Conservation (phyloP, 768 basidiomycete species). For the Rickenella mellea region DNA sequence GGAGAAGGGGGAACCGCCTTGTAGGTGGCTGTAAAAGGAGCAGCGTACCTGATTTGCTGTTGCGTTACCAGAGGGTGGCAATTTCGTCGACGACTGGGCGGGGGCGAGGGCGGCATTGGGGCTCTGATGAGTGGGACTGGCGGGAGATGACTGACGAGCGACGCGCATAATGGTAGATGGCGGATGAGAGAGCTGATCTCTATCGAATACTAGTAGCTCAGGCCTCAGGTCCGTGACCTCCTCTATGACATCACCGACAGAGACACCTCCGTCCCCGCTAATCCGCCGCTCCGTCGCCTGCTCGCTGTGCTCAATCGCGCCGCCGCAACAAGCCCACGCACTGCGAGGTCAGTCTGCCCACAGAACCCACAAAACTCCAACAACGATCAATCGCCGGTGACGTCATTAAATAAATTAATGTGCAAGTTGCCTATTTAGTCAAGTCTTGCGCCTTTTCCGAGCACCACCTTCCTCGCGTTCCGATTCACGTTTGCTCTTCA, state of each 20-base stretch:
- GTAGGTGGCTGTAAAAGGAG: neutral
- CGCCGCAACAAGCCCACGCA: too few relatives aligned
- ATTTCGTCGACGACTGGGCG: neutral
- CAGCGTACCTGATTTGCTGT: slow-evolving; percentile 1
- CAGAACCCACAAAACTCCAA: too few relatives aligned
- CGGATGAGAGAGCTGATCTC: neutral
- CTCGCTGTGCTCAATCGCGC: too few relatives aligned
- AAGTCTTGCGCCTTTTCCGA: slow-evolving; percentile 44
- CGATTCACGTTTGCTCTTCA: slow-evolving; percentile 59
- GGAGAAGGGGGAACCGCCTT: too few relatives aligned
- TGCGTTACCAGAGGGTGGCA: neutral
- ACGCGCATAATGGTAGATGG: neutral
- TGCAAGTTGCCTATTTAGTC: neutral
- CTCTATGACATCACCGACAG: slow-evolving; percentile 1
- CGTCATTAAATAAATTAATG: neutral
- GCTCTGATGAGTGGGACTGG: too few relatives aligned
- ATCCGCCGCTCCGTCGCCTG: too few relatives aligned
- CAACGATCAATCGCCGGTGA: neutral
- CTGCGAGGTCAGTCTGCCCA: too few relatives aligned
- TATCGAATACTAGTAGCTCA: neutral
- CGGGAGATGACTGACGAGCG: neutral
- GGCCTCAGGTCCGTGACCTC: neutral
- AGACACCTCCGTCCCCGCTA: too few relatives aligned
- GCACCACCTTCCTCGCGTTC: slow-evolving; percentile 49
- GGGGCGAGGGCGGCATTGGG: neutral